Conservation (phyloP, 345 rosid species). For the Raphanus raphanistrum region DNA sequence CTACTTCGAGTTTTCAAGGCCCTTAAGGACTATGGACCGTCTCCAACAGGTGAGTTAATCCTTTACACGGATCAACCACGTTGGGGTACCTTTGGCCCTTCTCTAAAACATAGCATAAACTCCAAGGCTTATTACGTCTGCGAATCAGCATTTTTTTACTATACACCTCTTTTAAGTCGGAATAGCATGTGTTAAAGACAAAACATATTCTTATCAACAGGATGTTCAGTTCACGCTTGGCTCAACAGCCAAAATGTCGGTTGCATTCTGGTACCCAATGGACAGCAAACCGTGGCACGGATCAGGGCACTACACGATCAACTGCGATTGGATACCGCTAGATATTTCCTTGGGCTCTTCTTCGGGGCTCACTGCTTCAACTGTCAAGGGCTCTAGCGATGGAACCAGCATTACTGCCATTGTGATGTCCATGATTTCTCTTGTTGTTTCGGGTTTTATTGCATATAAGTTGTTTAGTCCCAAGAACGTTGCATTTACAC, state of each 20-base stretch:
- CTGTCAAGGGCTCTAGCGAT: conserved; percentile 48
- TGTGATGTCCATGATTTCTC: conserved; percentile 58
- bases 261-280: conserved; percentile 91
- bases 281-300: conserved; percentile 81
- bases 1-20: conserved; percentile 85
- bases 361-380: conserved; percentile 38
- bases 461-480: conserved; percentile 52
- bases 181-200: not conserved
- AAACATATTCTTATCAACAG: conserved; percentile 43
- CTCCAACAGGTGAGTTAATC: conserved; percentile 75
- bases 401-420: conserved; percentile 61
- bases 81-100: not conserved
- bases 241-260: conserved; percentile 68
- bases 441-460: conserved; percentile 63
- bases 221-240: conserved; percentile 87
- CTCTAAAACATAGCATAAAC: not conserved
- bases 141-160: conserved; percentile 1
- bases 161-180: not conserved
- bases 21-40: conserved; percentile 87
- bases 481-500: conserved; percentile 41
- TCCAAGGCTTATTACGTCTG: not conserved
- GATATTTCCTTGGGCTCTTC: conserved; percentile 53
- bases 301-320: conserved; percentile 79
- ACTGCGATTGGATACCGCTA: conserved; percentile 80
- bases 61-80: conserved; percentile 11